These are phyloP conservation scores for Acephala macrosclerotiorum DNA, from an alignment of 2,329 filamentous ascomycete species.

Conservation along the genomic window DNA sequence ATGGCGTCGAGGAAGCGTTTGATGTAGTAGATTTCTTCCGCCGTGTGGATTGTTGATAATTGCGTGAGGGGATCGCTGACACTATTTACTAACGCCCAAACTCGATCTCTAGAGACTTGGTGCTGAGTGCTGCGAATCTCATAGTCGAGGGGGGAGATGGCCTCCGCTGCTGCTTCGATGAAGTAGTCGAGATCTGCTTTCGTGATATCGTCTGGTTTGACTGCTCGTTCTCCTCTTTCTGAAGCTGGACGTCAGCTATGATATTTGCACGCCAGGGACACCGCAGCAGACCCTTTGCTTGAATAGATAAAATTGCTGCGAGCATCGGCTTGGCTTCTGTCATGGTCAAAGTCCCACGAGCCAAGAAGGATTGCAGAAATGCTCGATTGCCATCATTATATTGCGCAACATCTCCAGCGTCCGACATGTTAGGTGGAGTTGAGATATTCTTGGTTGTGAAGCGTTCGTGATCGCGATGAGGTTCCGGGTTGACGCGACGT, in stretches of 20 bases:
- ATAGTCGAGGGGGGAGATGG: constrained; percentile 81
- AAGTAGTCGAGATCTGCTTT: constrained; percentile 72
- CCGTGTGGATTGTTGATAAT: constrained; percentile 78
- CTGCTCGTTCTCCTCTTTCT: constrained; percentile 49
- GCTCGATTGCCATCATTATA: constrained; percentile 75
- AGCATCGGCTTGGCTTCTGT: constrained; percentile 76
- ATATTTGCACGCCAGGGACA: neutral
- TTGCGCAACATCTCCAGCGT: constrained; percentile 24
- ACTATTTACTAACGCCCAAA: constrained; percentile 88
- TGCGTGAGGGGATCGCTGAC: constrained; percentile 86
- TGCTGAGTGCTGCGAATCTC: constrained; percentile 81
- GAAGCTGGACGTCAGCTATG: constrained; percentile 11
- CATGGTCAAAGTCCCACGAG: constrained; percentile 78
- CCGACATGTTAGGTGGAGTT: constrained; percentile 19
- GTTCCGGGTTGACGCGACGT: neutral
- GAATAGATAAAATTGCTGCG: constrained; percentile 73
- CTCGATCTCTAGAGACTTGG: constrained; percentile 70
- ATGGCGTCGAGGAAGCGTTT: constrained; percentile 89
- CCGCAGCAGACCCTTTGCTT: constrained; percentile 33
- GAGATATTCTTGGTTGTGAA: neutral
- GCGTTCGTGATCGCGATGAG: neutral
- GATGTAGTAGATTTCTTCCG: constrained; percentile 89
- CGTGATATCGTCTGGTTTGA: constrained; percentile 69
- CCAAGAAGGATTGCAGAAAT: constrained; percentile 88
- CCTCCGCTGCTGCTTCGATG: constrained; percentile 73